Evolutionary conservation across 2,329 filamentous ascomycete species (phyloP).

Genomic region (Teratosphaeria pseudoeucalypti): DNA sequence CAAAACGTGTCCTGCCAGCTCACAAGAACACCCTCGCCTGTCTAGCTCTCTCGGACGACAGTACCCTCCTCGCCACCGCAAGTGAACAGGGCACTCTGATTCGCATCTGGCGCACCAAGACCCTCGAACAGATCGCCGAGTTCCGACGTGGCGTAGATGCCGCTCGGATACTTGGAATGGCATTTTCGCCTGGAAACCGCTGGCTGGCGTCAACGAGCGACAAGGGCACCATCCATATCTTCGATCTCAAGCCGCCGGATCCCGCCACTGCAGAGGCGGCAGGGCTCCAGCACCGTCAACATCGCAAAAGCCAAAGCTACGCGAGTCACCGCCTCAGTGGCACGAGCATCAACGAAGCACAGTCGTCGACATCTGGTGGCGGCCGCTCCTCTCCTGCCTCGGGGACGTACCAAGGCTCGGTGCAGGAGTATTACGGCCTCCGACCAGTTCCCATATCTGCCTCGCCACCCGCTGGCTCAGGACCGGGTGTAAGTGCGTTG

Average conservation of each 20-base stretch:
- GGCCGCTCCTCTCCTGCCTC: conserved; percentile 16
- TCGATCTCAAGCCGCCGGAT: conserved; percentile 60
- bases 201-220: conserved; percentile 88
- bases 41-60: conserved; percentile 68
- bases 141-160: conserved; percentile 81
- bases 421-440: conserved; percentile 26
- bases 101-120: conserved; percentile 71
- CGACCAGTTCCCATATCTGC: conserved; percentile 19
- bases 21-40: conserved; percentile 72
- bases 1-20: conserved; percentile 87
- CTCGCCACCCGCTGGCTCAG: conserved; percentile 11
- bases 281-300: conserved; percentile 2
- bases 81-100: conserved; percentile 89
- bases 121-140: conserved; percentile 71
- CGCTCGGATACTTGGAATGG: conserved; percentile 76
- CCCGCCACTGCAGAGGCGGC: conserved; percentile 1
- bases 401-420: conserved; percentile 17
- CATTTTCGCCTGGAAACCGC: conserved; percentile 71
- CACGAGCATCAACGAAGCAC: not conserved
- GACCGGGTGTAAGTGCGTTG: conserved; percentile 13
- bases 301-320: conserved; percentile 13
- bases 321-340: conserved; percentile 11
- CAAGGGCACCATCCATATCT: conserved; percentile 91
- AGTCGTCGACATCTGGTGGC: conserved; percentile 6
- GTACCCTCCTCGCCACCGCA: conserved; percentile 74